Conservation (phyloP, 306 rosid genomes). For the Cucurbita pepo region DNA sequence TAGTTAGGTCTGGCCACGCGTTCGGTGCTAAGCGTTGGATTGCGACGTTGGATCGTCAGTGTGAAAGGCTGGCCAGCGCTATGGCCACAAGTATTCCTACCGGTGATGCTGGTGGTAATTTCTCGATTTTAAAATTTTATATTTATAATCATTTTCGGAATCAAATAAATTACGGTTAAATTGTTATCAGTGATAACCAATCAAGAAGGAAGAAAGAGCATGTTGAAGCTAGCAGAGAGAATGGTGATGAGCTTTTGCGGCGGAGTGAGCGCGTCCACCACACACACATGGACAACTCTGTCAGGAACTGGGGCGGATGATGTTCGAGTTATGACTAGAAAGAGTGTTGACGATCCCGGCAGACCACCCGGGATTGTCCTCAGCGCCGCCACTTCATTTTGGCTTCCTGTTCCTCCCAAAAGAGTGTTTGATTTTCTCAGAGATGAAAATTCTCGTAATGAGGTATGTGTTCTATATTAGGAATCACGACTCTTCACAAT, state of each 20-base stretch:
- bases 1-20: constrained; percentile 69
- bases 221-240: constrained; percentile 90
- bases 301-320: constrained; percentile 95
- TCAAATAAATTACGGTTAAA: too few relatives aligned
- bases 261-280: constrained; percentile 92
- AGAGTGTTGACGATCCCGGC: constrained; percentile 90
- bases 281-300: constrained; percentile 88
- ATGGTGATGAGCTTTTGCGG: constrained; percentile 94
- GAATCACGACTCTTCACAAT: too few relatives aligned
- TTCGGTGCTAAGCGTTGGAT: constrained; percentile 97
- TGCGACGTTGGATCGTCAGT: constrained; percentile 76
- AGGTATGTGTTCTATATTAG: constrained; percentile 18
- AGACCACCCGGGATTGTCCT: constrained; percentile 93
- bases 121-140: not conserved
- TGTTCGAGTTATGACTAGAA: constrained; percentile 85
- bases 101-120: constrained; percentile 65
- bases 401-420: constrained; percentile 86
- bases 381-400: constrained; percentile 95
- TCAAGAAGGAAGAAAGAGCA: constrained; percentile 94
- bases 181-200: constrained; percentile 49
- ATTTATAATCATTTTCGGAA: too few relatives aligned
- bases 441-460: constrained; percentile 70
- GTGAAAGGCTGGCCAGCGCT: constrained; percentile 92
- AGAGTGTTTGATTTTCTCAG: constrained; percentile 83
- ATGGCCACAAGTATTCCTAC: constrained; percentile 79